Evolutionary conservation across 164 flowering plant genomes (phyloP).

Genomic region (Aristolochia fimbriata): DNA sequence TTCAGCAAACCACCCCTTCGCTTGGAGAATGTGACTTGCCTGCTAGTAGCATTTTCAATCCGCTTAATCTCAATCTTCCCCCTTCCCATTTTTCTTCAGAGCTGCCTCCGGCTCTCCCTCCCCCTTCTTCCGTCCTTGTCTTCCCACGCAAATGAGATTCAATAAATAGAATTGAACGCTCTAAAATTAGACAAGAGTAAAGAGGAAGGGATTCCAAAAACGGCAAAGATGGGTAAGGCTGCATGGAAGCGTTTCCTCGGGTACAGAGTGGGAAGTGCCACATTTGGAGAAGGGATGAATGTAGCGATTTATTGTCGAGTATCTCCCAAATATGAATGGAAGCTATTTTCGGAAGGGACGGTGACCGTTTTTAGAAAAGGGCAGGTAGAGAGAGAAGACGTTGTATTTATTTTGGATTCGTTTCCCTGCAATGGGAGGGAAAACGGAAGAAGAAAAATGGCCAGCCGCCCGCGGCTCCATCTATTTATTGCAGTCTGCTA

Average conservation of each 20-base stretch:
- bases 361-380: conserved; percentile 1
- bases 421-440: too few species aligned
- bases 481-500: too few species aligned
- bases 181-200: neutral
- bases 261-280: conserved; percentile 2
- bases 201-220: conserved; percentile 3
- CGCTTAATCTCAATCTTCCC: conserved; percentile 84
- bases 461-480: too few species aligned
- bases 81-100: conserved; percentile 41
- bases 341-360: neutral
- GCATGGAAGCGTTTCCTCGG: neutral
- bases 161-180: neutral
- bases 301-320: neutral
- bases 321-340: neutral
- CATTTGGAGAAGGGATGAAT: conserved; percentile 3
- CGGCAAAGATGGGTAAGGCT: conserved; percentile 4
- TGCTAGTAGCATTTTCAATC: conserved; percentile 68
- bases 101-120: neutral
- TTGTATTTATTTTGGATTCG: too few species aligned
- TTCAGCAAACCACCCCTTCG: conserved; percentile 66
- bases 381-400: neutral
- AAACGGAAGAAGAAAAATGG: too few species aligned
- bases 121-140: neutral
- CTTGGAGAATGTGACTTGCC: conserved; percentile 85
- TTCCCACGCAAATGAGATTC: neutral